A percentile compares a stretch with the other conserved stretches of the same genome.
Evolutionary conservation across 2,329 filamentous ascomycete genomes (phyloP).

Genomic region (Ophiostoma ips): DNA sequence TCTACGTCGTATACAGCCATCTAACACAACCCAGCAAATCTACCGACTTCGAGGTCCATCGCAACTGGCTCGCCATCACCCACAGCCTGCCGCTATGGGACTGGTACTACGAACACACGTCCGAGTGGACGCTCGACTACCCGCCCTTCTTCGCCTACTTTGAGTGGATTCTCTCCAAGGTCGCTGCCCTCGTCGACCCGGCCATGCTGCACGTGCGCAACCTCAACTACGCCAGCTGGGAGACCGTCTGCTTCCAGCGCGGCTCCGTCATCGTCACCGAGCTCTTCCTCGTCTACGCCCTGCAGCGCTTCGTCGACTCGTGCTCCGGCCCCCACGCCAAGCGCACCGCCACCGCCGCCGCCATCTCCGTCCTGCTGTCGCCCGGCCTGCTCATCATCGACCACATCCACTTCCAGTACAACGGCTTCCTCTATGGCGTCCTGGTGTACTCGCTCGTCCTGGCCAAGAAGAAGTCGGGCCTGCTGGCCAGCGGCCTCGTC

Average conservation of each 20-base stretch:
- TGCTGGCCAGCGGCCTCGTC: conserved; percentile 64
- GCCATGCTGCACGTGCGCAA: conserved; percentile 71
- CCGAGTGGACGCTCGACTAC: conserved; percentile 99
- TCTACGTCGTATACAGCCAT: too few species aligned
- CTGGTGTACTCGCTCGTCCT: conserved; percentile 76
- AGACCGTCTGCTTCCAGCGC: conserved; percentile 87
- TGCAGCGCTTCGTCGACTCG: conserved; percentile 66
- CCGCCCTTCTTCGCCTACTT: conserved; percentile 97
- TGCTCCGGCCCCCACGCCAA: conserved; percentile 44
- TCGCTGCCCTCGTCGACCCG: conserved; percentile 62
- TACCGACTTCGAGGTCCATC: conserved; percentile 96
- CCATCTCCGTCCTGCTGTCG: conserved; percentile 78
- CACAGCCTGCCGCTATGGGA: conserved; percentile 72
- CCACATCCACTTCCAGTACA: conserved; percentile 95
- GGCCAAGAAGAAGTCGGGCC: conserved; percentile 58
- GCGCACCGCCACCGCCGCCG: conserved; percentile 68
- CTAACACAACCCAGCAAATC: conserved; percentile 58
- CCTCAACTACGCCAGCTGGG: conserved; percentile 78
- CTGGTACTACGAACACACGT: conserved; percentile 97
- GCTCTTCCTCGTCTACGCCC: conserved; percentile 66
- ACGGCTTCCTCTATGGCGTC: conserved; percentile 89
- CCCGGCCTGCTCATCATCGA: conserved; percentile 94
- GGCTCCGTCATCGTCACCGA: conserved; percentile 78
- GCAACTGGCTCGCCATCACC: conserved; percentile 96
- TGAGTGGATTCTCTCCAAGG: conserved; percentile 80